Evolutionary conservation across 192 early-diverging fungal genomes (phyloP).

Genomic region (Spizellomyces sp.): DNA sequence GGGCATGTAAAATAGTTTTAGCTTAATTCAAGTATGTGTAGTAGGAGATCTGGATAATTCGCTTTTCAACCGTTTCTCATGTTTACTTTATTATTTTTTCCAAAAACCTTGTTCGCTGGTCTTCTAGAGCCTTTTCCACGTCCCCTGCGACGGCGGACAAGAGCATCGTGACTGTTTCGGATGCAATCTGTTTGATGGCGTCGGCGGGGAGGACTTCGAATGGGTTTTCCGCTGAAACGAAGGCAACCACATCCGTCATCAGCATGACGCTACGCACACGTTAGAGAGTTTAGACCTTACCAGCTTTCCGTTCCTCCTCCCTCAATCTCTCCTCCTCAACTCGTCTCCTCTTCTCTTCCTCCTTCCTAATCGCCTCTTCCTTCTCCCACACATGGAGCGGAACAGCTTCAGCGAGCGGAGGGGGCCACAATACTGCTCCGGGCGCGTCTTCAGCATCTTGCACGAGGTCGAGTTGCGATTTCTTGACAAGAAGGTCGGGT

Average conservation of each 20-base stretch:
- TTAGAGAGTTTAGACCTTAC: neutral
- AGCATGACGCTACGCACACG: too few species aligned
- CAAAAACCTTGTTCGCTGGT: slow-evolving; percentile 28
- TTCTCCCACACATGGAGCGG: slow-evolving; percentile 37
- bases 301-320: slow-evolving; percentile 37
- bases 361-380: slow-evolving; percentile 16
- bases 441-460: neutral
- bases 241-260: slow-evolving; percentile 4
- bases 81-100: slow-evolving; percentile 9
- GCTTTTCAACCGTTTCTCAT: neutral
- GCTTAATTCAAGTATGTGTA: too few species aligned
- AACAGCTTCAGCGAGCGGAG: slow-evolving; percentile 27
- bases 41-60: too few species aligned
- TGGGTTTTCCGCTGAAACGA: slow-evolving; percentile 34
- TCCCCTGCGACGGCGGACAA: slow-evolving; percentile 24
- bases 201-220: slow-evolving; percentile 35
- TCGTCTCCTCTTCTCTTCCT: slow-evolving; percentile 24
- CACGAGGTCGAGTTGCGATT: neutral
- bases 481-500: neutral
- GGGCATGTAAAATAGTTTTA: too few species aligned
- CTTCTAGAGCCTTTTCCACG: slow-evolving; percentile 31
- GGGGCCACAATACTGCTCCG: slow-evolving; percentile 11
- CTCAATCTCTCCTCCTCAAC: slow-evolving; percentile 25
- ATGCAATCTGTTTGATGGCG: slow-evolving; percentile 29
- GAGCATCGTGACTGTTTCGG: slow-evolving; percentile 24